Base-by-base conservation (phyloP, 768 basidiomycete genomes). In the Royoungia palumana region DNA sequence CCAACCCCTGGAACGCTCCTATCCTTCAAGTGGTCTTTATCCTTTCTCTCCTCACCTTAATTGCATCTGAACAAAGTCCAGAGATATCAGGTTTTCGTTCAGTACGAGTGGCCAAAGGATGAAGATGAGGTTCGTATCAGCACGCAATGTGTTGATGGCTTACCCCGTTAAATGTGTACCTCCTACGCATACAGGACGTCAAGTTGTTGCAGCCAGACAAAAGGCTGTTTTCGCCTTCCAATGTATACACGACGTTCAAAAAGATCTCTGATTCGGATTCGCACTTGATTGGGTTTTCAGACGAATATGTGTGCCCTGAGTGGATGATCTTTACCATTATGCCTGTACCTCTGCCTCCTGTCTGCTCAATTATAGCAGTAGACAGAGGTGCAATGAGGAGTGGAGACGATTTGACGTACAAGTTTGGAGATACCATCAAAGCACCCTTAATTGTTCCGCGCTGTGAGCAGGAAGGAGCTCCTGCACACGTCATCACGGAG, bases 261-360 rank as follows among this genome's bases (percentile, higher is more conserved):
- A 97, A 97, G 79, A 93, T 98, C 72, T 81, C 91, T 6, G 84
- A 93, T 51, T 78, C 82, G 12, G 95, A 98, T 64, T 78, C 98
- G 14, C 80, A 85, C 54, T 75, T 94, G 22, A 81, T 98, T 56
- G 96, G 96, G 32, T 82, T 98, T 9, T 94, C 89, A 22, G 90
- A 94, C 49, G 90, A 92, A 64, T 98, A 96, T 64, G 95, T 96
- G 7, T 82, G 94, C 35, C 96, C 96, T 3, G 93, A 97, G 62
- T 99, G 96, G 96, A 98, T 99, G 96, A 96, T 99, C 56, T 73
- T 98, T 35, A 98, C 96, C 0, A 92, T 97, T 32, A 79, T 98
- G 67, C 96, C 96, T 30, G 95, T 99, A 0, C 96, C 96, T 2
- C 96, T 96, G 2, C 95, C 95, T 6, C 93, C 96, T 8, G 96